Percentiles rank a stretch among this genome's conserved stretches.
phyloP scores from a whole-genome alignment of 108 stramenopile genomes.

The Aurantiochytrium sp. region DNA sequence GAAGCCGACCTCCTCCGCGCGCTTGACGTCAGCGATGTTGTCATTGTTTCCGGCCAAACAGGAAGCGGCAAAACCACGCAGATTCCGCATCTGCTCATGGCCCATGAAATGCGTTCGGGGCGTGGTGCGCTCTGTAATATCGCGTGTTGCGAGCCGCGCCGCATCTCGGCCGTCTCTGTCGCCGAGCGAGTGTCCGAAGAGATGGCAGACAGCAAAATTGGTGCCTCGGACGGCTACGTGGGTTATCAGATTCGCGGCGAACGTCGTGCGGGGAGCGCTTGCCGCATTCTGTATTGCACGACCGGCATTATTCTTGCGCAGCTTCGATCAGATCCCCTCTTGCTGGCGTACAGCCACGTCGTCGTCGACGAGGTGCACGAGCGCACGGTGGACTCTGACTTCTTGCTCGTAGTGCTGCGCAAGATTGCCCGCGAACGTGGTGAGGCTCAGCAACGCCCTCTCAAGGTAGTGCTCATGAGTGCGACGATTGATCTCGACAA shows the following conservation, averaged over 20 bases:
- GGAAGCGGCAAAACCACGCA: conserved; percentile 70
- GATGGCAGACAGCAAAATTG: conserved; percentile 43
- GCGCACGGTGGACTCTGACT: conserved; percentile 1
- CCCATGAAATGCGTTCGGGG: conserved; percentile 41
- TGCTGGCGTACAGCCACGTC: conserved; percentile 29
- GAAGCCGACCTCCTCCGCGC: conserved; percentile 21
- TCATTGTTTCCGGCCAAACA: conserved; percentile 49
- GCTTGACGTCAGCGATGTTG: conserved; percentile 26
- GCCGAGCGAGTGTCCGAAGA: conserved; percentile 70
- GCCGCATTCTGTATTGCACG: conserved; percentile 83
- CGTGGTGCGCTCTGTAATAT: conserved; percentile 48
- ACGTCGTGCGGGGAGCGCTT: conserved; percentile 50
- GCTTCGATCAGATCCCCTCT: conserved; percentile 66
- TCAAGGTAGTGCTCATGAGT: conserved; percentile 65
- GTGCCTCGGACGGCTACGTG: conserved; percentile 58
- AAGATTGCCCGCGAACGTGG: neutral
- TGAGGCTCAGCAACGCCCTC: conserved; percentile 41
- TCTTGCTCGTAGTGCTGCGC: conserved; percentile 9
- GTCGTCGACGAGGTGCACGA: conserved; percentile 28
- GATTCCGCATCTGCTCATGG: conserved; percentile 70
- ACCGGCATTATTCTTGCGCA: conserved; percentile 92
- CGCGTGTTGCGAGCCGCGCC: conserved; percentile 72
- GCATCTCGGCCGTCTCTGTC: conserved; percentile 68
- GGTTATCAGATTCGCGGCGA: conserved; percentile 87
- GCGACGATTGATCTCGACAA: conserved; percentile 61